Base-by-base conservation (phyloP, 2,329 filamentous ascomycete genomes). In the Clonostachys sp. region DNA sequence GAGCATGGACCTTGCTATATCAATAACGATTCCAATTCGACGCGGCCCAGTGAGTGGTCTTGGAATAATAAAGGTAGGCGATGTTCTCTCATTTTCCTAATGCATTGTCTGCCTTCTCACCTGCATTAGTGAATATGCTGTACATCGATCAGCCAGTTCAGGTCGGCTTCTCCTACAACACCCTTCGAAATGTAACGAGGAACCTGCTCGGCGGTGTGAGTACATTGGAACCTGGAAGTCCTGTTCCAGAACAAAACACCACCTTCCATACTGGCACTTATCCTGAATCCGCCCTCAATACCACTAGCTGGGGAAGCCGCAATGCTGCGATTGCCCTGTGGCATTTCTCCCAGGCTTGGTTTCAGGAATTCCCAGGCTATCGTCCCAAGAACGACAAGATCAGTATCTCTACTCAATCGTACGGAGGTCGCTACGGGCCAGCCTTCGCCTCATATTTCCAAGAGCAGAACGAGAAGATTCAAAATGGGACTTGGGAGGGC, bases 131-230 rank as follows among this genome's bases (percentile, higher is more conserved):
- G 48, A 75, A 75, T 50, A 73, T 75, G 68, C 67, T 83, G 43
- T 83, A 78, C 59, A 75, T 83, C 49, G 75, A 79, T 57, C 75
- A 77, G 66, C 84, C 84, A 20, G 83, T 84, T 51, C 83, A 89
- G 64, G 80, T 89, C 44, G 80, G 81, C 24, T 83, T 86, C 53
- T 87, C 83, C 3, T 83, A 80, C 58, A 87, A 90, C 57, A 74
- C 72, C 24, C 68, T 75, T 8, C 80, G 76, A 9, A 58, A 58
- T 38, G 52, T 56, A 38, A 57, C 55, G 8, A 41, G 48, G 14
- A 33, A 51, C 41, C 48, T 55, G 8, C 36, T 55, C 10, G 45
- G 44, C 2, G 24, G 48, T 36, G 46, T 50, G 1, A 44, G 43
- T 39, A 53, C 51, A 10, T 49, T 53, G 0, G 35, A 34, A 7